phyloP scores from a whole-genome alignment of 2,329 filamentous ascomycete genomes.

The Claviceps sp. region DNA sequence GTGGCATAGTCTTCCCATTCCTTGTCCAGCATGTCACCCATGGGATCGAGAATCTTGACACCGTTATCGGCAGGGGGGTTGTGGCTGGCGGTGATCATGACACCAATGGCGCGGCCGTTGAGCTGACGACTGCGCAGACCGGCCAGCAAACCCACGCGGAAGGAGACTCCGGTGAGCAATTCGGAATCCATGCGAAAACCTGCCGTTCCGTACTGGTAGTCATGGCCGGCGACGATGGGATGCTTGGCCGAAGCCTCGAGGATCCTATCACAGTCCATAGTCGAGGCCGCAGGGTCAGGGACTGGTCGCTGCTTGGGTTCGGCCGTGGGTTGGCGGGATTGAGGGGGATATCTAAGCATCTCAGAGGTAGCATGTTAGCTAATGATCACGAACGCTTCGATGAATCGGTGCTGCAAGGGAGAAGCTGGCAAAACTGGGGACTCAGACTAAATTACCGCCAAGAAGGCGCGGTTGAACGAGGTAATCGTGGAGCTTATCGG shows the following conservation, averaged over 20 bases:
- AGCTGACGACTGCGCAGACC: constrained; percentile 81
- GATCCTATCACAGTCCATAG: constrained; percentile 40
- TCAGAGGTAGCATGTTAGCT: no score
- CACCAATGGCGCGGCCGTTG: constrained; percentile 79
- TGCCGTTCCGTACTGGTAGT: constrained; percentile 53
- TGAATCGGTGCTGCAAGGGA: no score
- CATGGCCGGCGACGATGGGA: constrained; percentile 40
- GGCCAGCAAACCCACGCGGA: constrained; percentile 81
- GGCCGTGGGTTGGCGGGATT: no score
- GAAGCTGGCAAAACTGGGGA: no score
- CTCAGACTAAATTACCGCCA: no score
- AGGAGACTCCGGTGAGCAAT: constrained; percentile 82
- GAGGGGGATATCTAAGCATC: no score
- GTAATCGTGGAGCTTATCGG: no score
- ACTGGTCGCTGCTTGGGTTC: no score
- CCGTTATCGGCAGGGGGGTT: constrained; percentile 85
- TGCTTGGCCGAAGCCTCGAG: constrained; percentile 49
- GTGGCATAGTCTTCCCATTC: constrained; percentile 90
- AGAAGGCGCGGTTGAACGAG: no score
- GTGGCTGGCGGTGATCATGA: constrained; percentile 93
- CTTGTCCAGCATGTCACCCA: constrained; percentile 95
- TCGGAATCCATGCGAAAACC: constrained; percentile 60
- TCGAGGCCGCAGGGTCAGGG: constrained; percentile 5
- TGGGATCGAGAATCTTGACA: constrained; percentile 90
- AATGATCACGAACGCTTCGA: no score